These are phyloP conservation scores for Hymenoscyphus linearis DNA, from an alignment of 2,329 filamentous ascomycete genomes.

Conservation along the genomic window DNA sequence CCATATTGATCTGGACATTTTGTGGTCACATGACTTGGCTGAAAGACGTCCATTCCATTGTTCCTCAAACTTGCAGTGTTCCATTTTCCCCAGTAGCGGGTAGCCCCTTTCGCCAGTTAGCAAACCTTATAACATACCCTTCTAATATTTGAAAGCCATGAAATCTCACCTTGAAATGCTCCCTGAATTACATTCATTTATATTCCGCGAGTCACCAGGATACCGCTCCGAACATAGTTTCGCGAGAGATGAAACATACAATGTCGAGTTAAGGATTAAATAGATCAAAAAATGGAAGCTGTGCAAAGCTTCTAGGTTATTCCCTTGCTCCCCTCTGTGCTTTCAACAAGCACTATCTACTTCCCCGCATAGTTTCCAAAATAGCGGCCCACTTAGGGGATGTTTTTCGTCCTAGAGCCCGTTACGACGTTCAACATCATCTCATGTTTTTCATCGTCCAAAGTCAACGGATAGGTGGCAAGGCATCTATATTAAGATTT, in stretches of 20 bases:
- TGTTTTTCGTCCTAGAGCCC: background rate
- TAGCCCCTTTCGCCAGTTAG: no score
- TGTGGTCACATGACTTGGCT: background rate
- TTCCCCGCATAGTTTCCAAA: background rate
- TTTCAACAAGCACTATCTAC: background rate
- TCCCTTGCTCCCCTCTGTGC: no score
- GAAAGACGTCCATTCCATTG: no score
- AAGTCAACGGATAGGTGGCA: background rate
- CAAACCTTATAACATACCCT: no score
- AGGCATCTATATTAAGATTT: background rate
- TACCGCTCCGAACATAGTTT: background rate
- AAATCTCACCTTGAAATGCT: background rate
- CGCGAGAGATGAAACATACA: background rate
- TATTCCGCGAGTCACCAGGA: background rate
- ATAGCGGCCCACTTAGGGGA: background rate
- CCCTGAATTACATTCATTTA: background rate
- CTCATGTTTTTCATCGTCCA: background rate
- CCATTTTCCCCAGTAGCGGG: no score
- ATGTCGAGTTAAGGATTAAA: background rate
- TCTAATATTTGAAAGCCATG: background rate
- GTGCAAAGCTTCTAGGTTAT: background rate
- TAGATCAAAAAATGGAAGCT: background rate
- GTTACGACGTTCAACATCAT: background rate
- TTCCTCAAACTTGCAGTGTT: no score
- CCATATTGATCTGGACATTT: background rate